phyloP scores from a whole-genome alignment of 108 stramenopile species.

The Stephanodiscus triporus region DNA sequence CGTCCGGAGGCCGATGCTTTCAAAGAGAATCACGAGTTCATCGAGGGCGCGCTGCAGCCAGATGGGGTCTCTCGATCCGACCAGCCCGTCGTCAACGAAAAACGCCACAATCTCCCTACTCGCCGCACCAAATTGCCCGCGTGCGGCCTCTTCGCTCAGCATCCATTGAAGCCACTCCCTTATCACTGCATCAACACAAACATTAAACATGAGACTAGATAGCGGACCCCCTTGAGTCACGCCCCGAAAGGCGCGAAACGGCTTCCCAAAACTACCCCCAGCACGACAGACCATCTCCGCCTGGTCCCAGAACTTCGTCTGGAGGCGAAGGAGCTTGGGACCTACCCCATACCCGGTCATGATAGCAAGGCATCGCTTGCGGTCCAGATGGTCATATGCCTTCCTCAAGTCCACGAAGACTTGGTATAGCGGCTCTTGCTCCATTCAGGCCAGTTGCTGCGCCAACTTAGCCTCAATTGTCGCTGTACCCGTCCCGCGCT shows the following conservation, averaged over 20 bases:
- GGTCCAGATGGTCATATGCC: slow-evolving; percentile 26
- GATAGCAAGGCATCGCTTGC: slow-evolving; percentile 11
- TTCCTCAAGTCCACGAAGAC: slow-evolving; percentile 30
- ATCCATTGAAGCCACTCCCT: too few species aligned
- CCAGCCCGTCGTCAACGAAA: too few species aligned
- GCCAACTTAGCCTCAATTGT: slow-evolving; percentile 25
- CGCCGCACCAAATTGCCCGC: too few species aligned
- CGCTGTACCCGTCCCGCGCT: slow-evolving; percentile 28
- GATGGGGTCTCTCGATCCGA: too few species aligned
- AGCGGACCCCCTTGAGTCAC: too few species aligned
- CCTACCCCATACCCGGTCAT: slow-evolving; percentile 29
- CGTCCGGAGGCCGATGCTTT: too few species aligned
- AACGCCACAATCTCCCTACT: too few species aligned
- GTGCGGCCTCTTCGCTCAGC: too few species aligned
- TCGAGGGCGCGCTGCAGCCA: too few species aligned
- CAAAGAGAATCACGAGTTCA: too few species aligned
- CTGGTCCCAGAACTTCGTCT: slow-evolving; percentile 7
- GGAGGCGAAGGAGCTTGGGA: slow-evolving; percentile 4
- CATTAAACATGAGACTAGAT: too few species aligned
- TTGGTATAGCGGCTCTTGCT: slow-evolving; percentile 7
- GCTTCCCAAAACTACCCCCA: slow-evolving; percentile 18
- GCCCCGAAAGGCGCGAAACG: slow-evolving; percentile 1
- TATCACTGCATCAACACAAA: too few species aligned
- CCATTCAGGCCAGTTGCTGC: slow-evolving; percentile 13
- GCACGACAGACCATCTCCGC: not conserved